Conservation (phyloP, 106 monocot species). For the Narthecium ossifragum region DNA sequence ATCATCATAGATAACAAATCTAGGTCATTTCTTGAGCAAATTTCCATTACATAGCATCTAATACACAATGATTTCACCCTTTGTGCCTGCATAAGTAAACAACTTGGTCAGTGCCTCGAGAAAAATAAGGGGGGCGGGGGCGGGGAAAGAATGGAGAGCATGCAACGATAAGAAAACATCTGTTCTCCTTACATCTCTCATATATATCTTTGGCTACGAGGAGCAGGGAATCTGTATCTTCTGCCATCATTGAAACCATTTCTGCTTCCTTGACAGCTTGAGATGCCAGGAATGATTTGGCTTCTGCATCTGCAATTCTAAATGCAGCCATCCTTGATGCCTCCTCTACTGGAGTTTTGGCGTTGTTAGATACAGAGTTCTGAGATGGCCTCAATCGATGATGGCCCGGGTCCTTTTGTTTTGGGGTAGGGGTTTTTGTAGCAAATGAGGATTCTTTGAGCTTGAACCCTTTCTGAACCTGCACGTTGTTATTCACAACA, state of each 20-base stretch:
- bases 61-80: constrained; percentile 36
- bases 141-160: no score
- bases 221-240: constrained; percentile 65
- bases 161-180: no score
- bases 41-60: no score
- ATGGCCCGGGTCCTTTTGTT: constrained; percentile 49
- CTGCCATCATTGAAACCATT: constrained; percentile 58
- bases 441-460: constrained; percentile 51
- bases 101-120: not conserved
- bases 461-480: constrained; percentile 61
- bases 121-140: no score
- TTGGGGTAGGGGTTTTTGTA: constrained; percentile 49
- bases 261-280: constrained; percentile 84
- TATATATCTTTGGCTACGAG: constrained; percentile 55
- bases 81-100: constrained; percentile 25
- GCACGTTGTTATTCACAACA: no score
- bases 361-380: constrained; percentile 6
- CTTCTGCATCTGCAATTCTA: constrained; percentile 81
- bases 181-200: constrained; percentile 54
- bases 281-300: constrained; percentile 66
- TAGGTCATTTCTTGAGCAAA: no score
- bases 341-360: constrained; percentile 23
- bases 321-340: constrained; percentile 44
- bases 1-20: no score
- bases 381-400: constrained; percentile 18